These are phyloP conservation scores for Chlorencoelia australis DNA, from an alignment of 2,329 filamentous ascomycete species.

Conservation along the genomic window DNA sequence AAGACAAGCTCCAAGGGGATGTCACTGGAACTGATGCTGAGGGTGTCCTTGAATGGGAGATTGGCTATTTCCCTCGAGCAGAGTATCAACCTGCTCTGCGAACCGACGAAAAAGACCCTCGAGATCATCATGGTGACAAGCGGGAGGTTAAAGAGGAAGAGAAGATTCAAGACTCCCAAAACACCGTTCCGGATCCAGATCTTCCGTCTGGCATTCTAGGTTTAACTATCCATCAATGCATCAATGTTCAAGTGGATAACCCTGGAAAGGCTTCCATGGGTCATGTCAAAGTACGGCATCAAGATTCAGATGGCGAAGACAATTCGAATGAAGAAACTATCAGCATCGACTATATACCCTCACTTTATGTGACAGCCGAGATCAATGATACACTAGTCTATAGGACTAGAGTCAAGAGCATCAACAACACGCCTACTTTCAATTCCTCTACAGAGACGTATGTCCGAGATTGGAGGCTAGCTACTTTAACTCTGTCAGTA, in stretches of 20 bases:
- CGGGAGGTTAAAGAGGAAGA: constrained; percentile 76
- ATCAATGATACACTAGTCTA: constrained; percentile 42
- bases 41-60: constrained; percentile 89
- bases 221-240: constrained; percentile 85
- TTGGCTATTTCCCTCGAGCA: constrained; percentile 89
- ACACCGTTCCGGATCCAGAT: constrained; percentile 88
- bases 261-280: constrained; percentile 16
- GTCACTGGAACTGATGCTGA: constrained; percentile 83
- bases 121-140: constrained; percentile 59
- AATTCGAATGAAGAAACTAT: constrained; percentile 9
- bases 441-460: constrained; percentile 93
- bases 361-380: constrained; percentile 14
- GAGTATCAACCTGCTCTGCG: constrained; percentile 75
- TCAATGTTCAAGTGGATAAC: constrained; percentile 30
- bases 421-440: constrained; percentile 92
- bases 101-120: constrained; percentile 76
- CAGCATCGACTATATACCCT: constrained; percentile 14
- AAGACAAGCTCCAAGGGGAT: constrained; percentile 73
- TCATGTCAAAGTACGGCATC: constrained; percentile 9
- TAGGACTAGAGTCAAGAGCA: constrained; percentile 88
- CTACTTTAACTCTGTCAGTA: constrained; percentile 77
- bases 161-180: constrained; percentile 51
- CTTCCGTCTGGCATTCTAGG: constrained; percentile 89
- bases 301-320: constrained; percentile 16
- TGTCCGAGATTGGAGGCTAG: constrained; percentile 83